Conservation (phyloP, 306 rosid species). For the Cucumis hystrix region DNA sequence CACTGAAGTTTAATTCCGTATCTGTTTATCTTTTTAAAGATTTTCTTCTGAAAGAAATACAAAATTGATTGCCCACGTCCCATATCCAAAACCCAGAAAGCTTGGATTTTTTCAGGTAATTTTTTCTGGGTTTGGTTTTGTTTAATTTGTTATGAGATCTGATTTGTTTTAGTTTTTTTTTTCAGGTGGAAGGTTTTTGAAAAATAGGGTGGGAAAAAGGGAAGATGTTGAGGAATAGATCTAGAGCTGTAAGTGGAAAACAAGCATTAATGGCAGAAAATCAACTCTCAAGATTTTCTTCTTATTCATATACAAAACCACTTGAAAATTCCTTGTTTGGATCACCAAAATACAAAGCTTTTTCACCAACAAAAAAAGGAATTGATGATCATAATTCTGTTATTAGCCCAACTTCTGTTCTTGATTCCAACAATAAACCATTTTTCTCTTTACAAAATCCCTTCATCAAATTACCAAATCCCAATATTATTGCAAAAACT, state of each 20-base stretch:
- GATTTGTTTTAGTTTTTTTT: background rate
- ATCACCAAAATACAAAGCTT: slow-evolving; percentile 50
- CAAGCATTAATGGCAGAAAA: slow-evolving; percentile 62
- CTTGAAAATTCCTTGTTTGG: slow-evolving; percentile 38
- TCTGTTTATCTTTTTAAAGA: background rate
- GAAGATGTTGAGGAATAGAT: slow-evolving; percentile 65
- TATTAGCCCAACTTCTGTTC: slow-evolving; percentile 63
- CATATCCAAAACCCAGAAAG: slow-evolving; percentile 8
- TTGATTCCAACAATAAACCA: slow-evolving; percentile 29
- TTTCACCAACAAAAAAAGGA: slow-evolving; percentile 2
- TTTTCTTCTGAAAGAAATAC: background rate
- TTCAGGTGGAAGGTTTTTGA: background rate
- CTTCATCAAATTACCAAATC: slow-evolving; percentile 13
- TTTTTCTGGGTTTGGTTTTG: background rate
- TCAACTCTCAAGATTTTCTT: slow-evolving; percentile 31
- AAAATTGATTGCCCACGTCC: background rate
- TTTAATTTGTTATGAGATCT: background rate
- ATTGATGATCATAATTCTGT: slow-evolving; percentile 18
- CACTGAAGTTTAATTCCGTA: slow-evolving; percentile 21
- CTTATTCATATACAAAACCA: slow-evolving; percentile 17
- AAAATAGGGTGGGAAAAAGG: no score
- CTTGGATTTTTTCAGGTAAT: background rate
- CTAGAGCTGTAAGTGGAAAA: slow-evolving; percentile 64
- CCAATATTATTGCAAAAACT: background rate
- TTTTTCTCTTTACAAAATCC: slow-evolving; percentile 29